A percentile compares a stretch with the other conserved stretches of the same genome.
Evolutionary conservation across 805 yeast species (phyloP).

Genomic region (Dipodascus geniculatus): DNA sequence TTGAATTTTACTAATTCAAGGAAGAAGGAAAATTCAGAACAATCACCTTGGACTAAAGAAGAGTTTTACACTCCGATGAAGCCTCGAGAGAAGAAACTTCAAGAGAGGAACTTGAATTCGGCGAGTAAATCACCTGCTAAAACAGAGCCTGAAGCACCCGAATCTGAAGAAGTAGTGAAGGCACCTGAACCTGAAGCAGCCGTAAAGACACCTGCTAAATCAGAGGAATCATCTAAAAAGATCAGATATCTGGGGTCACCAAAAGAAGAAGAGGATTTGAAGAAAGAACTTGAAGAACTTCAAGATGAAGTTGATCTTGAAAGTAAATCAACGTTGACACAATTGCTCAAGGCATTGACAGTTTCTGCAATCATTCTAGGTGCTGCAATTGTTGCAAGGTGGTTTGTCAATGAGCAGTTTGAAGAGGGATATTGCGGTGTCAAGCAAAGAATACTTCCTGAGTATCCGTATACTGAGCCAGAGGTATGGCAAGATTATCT

Average conservation of each 20-base stretch:
- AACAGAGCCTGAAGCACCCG: too few species aligned
- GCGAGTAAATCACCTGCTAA: too few species aligned
- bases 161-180: too few species aligned
- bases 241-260: neutral
- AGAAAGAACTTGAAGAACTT: slow-evolving; percentile 2
- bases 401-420: slow-evolving; percentile 55
- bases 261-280: slow-evolving; percentile 5
- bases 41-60: neutral
- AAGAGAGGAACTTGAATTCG: neutral
- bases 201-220: too few species aligned
- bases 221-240: too few species aligned
- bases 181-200: too few species aligned
- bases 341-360: slow-evolving; percentile 4
- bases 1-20: neutral
- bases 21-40: neutral
- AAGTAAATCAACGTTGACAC: neutral
- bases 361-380: slow-evolving; percentile 23
- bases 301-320: slow-evolving; percentile 7
- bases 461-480: neutral
- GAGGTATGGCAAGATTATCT: neutral
- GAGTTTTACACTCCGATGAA: neutral
- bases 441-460: neutral
- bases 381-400: slow-evolving; percentile 13
- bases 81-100: neutral
- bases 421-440: slow-evolving; percentile 54